Conservation (phyloP, 2,329 filamentous ascomycete genomes). For the Fusarium clavum region DNA sequence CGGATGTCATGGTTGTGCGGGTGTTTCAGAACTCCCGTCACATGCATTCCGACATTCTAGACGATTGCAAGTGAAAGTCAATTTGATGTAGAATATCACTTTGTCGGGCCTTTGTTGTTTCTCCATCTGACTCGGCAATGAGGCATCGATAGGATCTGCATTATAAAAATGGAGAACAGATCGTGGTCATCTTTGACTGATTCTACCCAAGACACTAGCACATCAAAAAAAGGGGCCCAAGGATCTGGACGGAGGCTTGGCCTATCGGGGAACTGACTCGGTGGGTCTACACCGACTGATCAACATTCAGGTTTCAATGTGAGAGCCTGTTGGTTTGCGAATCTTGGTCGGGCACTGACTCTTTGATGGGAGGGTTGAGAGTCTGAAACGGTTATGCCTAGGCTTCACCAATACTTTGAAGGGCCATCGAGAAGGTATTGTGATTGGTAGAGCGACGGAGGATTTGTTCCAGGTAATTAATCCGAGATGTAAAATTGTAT, state of each 20-base stretch:
- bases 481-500: background rate
- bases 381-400: background rate
- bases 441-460: background rate
- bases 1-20: background rate
- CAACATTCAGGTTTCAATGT: background rate
- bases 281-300: background rate
- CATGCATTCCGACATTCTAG: background rate
- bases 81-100: background rate
- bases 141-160: background rate
- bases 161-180: background rate
- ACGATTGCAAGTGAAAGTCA: background rate
- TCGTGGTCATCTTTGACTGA: background rate
- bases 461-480: background rate
- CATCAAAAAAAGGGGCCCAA: background rate
- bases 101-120: background rate
- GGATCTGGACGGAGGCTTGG: background rate
- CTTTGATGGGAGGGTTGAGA: background rate
- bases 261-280: background rate
- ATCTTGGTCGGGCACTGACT: background rate
- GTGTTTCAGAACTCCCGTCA: background rate
- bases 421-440: no score
- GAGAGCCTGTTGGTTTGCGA: background rate
- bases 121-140: background rate
- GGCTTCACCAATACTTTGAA: no score
- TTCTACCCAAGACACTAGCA: background rate